Percentiles rank a stretch among this genome's conserved stretches.
Conservation (phyloP, 2,329 filamentous ascomycete species). For the Ophiostoma ips region DNA sequence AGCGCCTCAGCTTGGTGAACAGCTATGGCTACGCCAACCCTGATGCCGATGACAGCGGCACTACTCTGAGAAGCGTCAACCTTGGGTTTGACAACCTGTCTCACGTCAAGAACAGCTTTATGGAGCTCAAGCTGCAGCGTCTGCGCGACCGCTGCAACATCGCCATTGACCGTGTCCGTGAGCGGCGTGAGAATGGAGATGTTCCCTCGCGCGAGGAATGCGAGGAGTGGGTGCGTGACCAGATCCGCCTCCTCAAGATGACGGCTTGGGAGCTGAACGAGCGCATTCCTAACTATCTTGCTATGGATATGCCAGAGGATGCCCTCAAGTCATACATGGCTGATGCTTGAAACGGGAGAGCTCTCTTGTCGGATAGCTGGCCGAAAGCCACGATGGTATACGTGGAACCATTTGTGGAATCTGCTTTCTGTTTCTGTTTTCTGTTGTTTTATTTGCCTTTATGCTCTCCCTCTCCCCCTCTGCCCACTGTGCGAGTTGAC, state of each 20-base stretch:
- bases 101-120: slow-evolving; percentile 7
- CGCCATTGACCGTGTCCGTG: slow-evolving; percentile 3
- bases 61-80: slow-evolving; percentile 9
- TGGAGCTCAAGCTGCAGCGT: slow-evolving; percentile 7
- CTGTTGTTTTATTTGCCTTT: no score
- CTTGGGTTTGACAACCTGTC: slow-evolving; percentile 7
- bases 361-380: not conserved
- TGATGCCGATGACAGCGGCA: slow-evolving; percentile 9
- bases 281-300: not conserved
- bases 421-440: no score
- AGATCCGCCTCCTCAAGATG: slow-evolving; percentile 6
- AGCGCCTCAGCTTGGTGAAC: slow-evolving; percentile 11
- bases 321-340: not conserved
- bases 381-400: no score
- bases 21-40: slow-evolving; percentile 12
- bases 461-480: no score
- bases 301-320: not conserved
- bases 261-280: slow-evolving; percentile 10
- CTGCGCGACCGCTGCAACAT: slow-evolving; percentile 9
- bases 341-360: not conserved
- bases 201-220: slow-evolving; percentile 2
- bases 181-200: slow-evolving; percentile 2
- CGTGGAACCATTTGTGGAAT: no score
- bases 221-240: slow-evolving; percentile 10
- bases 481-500: no score